Evolutionary conservation across 73 alveolate genomes (phyloP).

Genomic region (Paramecium tetraurelia): DNA sequence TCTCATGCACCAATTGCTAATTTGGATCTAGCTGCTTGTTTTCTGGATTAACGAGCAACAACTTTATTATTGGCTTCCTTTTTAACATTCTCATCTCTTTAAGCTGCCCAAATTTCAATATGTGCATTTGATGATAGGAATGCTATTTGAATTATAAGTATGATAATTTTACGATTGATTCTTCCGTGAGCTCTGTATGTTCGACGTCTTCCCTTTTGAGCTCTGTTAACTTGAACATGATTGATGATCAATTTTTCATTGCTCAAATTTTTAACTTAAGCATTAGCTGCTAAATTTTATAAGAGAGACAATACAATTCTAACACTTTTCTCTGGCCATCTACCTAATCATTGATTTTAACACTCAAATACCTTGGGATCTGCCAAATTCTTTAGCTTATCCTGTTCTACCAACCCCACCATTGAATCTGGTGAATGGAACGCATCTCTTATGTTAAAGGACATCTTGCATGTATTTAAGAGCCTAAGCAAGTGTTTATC

Average conservation of each 20-base stretch:
- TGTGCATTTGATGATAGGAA: constrained; percentile 90
- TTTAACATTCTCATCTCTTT: constrained; percentile 85
- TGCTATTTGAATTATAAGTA: constrained; percentile 48
- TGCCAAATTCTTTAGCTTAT: constrained; percentile 84
- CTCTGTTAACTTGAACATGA: constrained; percentile 90
- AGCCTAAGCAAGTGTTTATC: constrained; percentile 88
- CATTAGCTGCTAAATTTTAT: constrained; percentile 89
- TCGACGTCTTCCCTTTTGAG: constrained; percentile 96
- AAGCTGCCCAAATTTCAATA: constrained; percentile 86
- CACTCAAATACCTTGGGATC: constrained; percentile 66
- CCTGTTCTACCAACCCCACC: constrained; percentile 94
- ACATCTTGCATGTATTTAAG: constrained; percentile 89
- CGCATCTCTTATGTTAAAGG: constrained; percentile 85
- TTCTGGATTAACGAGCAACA: constrained; percentile 69
- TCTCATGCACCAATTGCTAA: constrained; percentile 72
- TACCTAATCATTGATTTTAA: constrained; percentile 53
- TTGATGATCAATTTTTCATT: constrained; percentile 82
- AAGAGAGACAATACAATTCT: constrained; percentile 82
- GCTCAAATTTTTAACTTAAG: constrained; percentile 88
- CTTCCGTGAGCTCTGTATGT: constrained; percentile 99
- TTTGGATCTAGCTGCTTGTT: constrained; percentile 74
- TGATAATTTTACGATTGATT: constrained; percentile 71
- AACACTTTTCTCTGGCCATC: constrained; percentile 96
- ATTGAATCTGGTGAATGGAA: constrained; percentile 90
- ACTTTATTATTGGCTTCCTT: constrained; percentile 75